Base-by-base conservation (phyloP, 129 eudicot species). In the Artemisia annua region DNA sequence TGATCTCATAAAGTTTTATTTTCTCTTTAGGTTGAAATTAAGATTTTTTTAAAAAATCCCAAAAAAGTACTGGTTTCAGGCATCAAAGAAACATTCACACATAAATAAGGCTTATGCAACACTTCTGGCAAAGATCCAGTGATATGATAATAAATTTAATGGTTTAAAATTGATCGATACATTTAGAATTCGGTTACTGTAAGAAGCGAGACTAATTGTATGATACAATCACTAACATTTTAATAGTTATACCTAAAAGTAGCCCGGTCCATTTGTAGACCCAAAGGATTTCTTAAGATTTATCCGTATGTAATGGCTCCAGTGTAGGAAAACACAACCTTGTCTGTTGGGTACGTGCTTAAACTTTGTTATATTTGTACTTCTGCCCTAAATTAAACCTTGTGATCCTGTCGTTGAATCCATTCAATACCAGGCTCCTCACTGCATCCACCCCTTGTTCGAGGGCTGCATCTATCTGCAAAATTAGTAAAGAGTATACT, bases 351-450 rank as follows among this genome's bases (percentile, higher is more conserved):
- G 49, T 67, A n/a, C 14, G 61, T 28, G 11, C 62, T 77, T 79
- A 85, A 64, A 93, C 92, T 84, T 85, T 88, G 88, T 94, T 87
- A 63, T 86, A 94, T 84, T 94, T 94, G 73, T 94, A 90, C 60
- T 90, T 94, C 89, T 94, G 97, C 11, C 88, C 89, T 67, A 94
- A 82, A 83, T 94, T 94, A 82, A 94, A 94, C 78, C 97, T 90
- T n/a, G 88, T 85, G 35, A 90, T 82, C 72, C 85, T 79, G 69
- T 79, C 86, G 74, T 69, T 81, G 49, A 95, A 95, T 66, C 99
- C 99, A 20, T 75, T 80, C 1, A 78, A 69, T 60, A 90, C 80
- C 58, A 95, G 67, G 65, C 86, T 85, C 86, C 99, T 83, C 85
- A 82, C 91, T 7, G 97, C 97, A 58, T 85, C 96, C 32, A 80